Evolutionary conservation across 768 basidiomycete genomes (phyloP).

Genomic region (Boletus fagicola): DNA sequence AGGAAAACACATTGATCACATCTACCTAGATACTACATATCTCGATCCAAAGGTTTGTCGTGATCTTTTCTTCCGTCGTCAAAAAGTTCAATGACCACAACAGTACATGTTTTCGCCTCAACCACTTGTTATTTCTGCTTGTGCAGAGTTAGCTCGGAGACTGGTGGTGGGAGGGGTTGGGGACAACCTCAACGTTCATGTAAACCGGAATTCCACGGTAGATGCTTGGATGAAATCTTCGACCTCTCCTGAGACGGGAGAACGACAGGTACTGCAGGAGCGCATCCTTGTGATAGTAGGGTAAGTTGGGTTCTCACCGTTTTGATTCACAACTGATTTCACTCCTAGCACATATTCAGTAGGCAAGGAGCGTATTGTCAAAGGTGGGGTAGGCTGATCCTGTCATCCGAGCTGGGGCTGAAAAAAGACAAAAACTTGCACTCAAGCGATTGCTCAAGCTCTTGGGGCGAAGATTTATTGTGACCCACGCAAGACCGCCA

Average conservation of each 20-base stretch:
- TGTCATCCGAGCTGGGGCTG: background rate
- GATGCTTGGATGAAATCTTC: slow-evolving; percentile 48
- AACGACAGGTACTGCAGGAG: slow-evolving; percentile 38
- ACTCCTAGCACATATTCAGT: slow-evolving; percentile 86
- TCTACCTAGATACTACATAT: slow-evolving; percentile 97
- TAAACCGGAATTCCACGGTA: slow-evolving; percentile 39
- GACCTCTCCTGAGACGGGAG: slow-evolving; percentile 21
- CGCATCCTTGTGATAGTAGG: slow-evolving; percentile 67
- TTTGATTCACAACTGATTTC: background rate
- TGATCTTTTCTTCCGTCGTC: background rate
- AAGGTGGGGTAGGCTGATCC: slow-evolving; percentile 51
- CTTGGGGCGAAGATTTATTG: slow-evolving; percentile 84
- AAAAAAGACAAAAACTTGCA: background rate
- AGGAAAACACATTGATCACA: slow-evolving; percentile 77
- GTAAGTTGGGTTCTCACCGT: slow-evolving; percentile 37
- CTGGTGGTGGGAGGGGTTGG: slow-evolving; percentile 45
- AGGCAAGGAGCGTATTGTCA: slow-evolving; percentile 96
- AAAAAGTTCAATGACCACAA: slow-evolving; percentile 7
- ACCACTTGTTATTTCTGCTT: slow-evolving; percentile 89
- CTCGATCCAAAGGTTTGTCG: slow-evolving; percentile 73
- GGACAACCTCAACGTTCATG: slow-evolving; percentile 24
- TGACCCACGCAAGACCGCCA: slow-evolving; percentile 77
- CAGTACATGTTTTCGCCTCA: slow-evolving; percentile 96
- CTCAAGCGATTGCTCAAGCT: slow-evolving; percentile 77
- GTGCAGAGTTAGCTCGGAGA: slow-evolving; percentile 74